Evolutionary conservation across 805 yeast genomes (phyloP).

Genomic region (Candida saitoana): DNA sequence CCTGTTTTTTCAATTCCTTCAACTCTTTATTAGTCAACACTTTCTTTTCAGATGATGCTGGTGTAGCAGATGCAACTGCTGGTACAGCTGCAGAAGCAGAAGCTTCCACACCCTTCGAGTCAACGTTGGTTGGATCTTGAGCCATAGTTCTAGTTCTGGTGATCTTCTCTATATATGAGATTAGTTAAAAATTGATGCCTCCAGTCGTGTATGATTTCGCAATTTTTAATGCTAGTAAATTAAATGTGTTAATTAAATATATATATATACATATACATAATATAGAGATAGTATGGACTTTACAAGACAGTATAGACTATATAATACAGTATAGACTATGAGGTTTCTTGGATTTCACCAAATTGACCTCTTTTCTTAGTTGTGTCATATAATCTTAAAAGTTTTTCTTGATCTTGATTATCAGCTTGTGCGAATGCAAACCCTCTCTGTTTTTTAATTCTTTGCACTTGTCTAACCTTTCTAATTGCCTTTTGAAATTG

Average conservation of each 20-base stretch:
- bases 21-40: conserved; percentile 69
- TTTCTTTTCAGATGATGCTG: conserved; percentile 4
- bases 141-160: background rate
- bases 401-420: conserved; percentile 81
- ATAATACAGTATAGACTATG: conserved; percentile 1
- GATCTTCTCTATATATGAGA: background rate
- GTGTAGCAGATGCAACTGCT: background rate
- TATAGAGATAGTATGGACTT: no score
- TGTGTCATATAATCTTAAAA: conserved; percentile 92
- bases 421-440: conserved; percentile 97
- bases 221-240: background rate
- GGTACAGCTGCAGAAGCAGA: background rate
- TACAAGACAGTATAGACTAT: no score
- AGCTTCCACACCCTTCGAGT: background rate
- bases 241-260: background rate
- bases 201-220: background rate
- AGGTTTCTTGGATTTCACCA: conserved; percentile 44
- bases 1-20: conserved; percentile 82
- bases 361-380: conserved; percentile 76
- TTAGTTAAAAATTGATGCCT: conserved; percentile 1
- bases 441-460: conserved; percentile 98
- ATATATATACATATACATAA: no score
- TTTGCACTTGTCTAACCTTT: conserved; percentile 94
- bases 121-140: conserved; percentile 1
- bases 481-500: conserved; percentile 96